Conservation (phyloP, 2,329 filamentous ascomycete genomes). For the Aspergillus pseudoviridinutans region DNA sequence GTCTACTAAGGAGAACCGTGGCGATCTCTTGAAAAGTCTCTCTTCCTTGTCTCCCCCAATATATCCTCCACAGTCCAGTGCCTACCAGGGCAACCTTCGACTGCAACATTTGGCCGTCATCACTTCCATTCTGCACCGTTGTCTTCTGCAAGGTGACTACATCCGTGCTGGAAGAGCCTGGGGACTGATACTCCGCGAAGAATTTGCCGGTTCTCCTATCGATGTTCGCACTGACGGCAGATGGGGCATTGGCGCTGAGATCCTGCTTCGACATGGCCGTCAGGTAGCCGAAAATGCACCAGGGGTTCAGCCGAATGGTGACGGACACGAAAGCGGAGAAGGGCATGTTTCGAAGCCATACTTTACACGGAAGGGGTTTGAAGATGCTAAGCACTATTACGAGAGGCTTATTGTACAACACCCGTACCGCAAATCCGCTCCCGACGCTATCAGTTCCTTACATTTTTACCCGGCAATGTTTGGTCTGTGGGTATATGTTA, state of each 20-base stretch:
- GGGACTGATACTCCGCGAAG: constrained; percentile 65
- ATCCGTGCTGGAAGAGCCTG: constrained; percentile 69
- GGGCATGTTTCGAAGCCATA: constrained; percentile 17
- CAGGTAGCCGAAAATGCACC: constrained; percentile 16
- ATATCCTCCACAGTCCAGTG: constrained; percentile 29
- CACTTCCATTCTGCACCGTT: constrained; percentile 66
- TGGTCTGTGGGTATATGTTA: constrained; percentile 73
- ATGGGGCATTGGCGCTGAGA: constrained; percentile 83
- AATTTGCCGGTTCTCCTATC: constrained; percentile 53
- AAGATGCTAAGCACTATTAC: constrained; percentile 65
- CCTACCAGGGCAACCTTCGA: constrained; percentile 34
- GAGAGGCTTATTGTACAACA: constrained; percentile 73
- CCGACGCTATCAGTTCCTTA: constrained; percentile 59
- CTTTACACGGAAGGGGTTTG: constrained; percentile 50
- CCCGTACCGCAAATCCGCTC: constrained; percentile 62
- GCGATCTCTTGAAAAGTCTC: constrained; percentile 23
- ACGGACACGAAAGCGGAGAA: constrained; percentile 1
- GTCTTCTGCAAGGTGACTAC: constrained; percentile 67
- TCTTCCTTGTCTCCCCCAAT: constrained; percentile 31
- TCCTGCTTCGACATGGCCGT: constrained; percentile 61
- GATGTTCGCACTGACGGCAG: constrained; percentile 67
- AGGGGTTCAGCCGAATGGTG: background rate
- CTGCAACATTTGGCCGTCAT: constrained; percentile 62
- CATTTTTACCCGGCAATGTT: constrained; percentile 82
- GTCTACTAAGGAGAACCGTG: constrained; percentile 6